These are phyloP conservation scores for Asterochloris erici DNA, from an alignment of 139 green algal genomes.

Conservation along the genomic window DNA sequence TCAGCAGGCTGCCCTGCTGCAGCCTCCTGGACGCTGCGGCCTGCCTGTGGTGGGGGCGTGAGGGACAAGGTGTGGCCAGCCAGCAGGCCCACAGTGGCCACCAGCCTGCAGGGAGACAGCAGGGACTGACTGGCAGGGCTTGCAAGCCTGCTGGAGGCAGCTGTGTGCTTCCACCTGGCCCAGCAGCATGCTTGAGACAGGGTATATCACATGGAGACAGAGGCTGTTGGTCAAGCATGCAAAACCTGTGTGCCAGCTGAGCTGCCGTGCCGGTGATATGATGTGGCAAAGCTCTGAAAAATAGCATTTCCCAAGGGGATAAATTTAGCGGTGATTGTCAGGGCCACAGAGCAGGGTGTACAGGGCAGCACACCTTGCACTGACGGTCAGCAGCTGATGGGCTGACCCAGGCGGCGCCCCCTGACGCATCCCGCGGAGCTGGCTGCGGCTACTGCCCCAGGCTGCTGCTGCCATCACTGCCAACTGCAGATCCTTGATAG, in stretches of 20 bases:
- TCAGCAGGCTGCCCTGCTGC: not conserved
- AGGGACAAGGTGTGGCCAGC: not conserved
- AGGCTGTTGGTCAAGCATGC: not conserved
- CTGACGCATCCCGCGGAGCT: no score
- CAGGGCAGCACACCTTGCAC: no score
- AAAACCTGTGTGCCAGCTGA: not conserved
- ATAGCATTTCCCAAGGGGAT: no score
- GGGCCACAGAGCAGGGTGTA: no score
- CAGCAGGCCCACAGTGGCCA: not conserved
- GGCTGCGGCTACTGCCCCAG: no score
- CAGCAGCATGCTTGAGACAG: not conserved
- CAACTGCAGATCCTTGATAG: no score
- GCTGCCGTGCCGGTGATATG: not conserved
- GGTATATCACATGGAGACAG: not conserved
- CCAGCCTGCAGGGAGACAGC: conserved; percentile 1
- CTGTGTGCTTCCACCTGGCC: not conserved
- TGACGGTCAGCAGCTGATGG: no score
- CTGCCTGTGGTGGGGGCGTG: not conserved
- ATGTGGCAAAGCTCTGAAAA: no score
- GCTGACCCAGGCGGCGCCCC: no score
- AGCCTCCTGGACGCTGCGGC: not conserved
- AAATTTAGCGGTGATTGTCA: no score
- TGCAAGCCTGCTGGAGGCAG: no score
- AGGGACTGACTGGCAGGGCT: not conserved
- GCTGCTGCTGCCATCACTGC: no score